A percentile compares a stretch with the other conserved stretches of the same genome.
Evolutionary conservation across 192 early-diverging fungal genomes (phyloP).

Genomic region (Entomortierella beljakovae): DNA sequence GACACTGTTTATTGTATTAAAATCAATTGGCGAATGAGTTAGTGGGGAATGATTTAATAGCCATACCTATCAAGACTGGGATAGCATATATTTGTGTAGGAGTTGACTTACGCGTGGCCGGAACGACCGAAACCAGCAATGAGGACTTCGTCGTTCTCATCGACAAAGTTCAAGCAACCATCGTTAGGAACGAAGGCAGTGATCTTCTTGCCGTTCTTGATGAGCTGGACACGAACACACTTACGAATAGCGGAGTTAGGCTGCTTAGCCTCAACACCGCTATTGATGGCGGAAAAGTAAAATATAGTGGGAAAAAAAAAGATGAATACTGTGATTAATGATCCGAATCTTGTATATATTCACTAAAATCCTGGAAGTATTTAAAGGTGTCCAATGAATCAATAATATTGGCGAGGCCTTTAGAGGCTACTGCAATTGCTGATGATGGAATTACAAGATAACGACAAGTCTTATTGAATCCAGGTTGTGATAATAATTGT

Average conservation of each 20-base stretch:
- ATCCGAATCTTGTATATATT: not conserved
- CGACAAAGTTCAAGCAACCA: slow-evolving; percentile 99
- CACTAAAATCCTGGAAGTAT: not conserved
- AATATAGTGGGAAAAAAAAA: too few species aligned
- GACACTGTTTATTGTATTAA: slow-evolving; percentile 46
- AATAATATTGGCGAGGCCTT: not conserved
- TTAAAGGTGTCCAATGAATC: not conserved
- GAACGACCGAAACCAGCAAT: slow-evolving; percentile 99
- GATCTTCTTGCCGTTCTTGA: slow-evolving; percentile 99
- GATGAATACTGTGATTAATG: not conserved
- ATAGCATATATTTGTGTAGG: not conserved
- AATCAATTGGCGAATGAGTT: not conserved
- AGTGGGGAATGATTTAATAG: not conserved
- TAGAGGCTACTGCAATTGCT: too few species aligned
- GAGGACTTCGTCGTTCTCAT: slow-evolving; percentile 99
- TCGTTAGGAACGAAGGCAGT: slow-evolving; percentile 99
- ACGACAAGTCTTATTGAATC: too few species aligned
- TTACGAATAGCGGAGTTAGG: slow-evolving; percentile 99
- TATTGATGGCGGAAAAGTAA: too few species aligned
- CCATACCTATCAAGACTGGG: not conserved
- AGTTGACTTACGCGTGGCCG: slow-evolving; percentile 87
- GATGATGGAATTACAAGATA: too few species aligned
- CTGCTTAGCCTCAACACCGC: slow-evolving; percentile 99
- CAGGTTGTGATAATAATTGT: too few species aligned
- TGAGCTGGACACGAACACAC: slow-evolving; percentile 99